Percentiles rank a stretch among this genome's conserved stretches.
These are phyloP conservation scores for Aspergillus nanangensis DNA, from an alignment of 495 filamentous ascomycete species.

Conservation along the genomic window DNA sequence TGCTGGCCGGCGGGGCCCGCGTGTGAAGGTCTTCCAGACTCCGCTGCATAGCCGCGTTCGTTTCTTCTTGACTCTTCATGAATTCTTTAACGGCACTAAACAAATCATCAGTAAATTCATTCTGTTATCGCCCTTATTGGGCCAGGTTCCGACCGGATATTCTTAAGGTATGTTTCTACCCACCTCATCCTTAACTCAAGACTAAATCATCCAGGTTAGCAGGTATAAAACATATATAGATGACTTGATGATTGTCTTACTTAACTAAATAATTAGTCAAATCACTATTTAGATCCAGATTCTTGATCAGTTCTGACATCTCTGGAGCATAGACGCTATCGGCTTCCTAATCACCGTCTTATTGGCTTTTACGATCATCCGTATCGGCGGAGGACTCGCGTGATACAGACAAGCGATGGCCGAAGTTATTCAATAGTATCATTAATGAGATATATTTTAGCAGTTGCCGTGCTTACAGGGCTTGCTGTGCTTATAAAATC, in stretches of 20 bases:
- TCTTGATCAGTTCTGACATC: background rate
- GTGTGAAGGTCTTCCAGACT: background rate
- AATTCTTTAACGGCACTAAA: background rate
- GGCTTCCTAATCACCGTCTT: background rate
- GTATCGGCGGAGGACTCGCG: background rate
- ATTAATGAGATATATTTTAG: background rate
- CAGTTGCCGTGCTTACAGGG: too few relatives aligned
- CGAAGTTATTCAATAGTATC: background rate
- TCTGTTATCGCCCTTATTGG: background rate
- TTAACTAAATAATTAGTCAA: background rate
- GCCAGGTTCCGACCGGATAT: background rate
- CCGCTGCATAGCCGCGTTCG: background rate
- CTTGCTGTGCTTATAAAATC: background rate
- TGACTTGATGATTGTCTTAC: background rate
- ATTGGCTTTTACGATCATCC: background rate
- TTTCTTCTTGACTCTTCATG: background rate
- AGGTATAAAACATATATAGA: background rate
- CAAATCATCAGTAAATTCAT: background rate
- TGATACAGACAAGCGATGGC: background rate
- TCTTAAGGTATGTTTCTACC: background rate
- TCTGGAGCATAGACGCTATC: background rate
- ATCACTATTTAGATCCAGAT: background rate
- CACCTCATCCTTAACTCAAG: background rate
- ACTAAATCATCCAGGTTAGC: background rate
- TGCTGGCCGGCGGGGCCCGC: background rate